phyloP scores from a whole-genome alignment of 176 grass and related monocot genomes.

The Dactylis glomerata region DNA sequence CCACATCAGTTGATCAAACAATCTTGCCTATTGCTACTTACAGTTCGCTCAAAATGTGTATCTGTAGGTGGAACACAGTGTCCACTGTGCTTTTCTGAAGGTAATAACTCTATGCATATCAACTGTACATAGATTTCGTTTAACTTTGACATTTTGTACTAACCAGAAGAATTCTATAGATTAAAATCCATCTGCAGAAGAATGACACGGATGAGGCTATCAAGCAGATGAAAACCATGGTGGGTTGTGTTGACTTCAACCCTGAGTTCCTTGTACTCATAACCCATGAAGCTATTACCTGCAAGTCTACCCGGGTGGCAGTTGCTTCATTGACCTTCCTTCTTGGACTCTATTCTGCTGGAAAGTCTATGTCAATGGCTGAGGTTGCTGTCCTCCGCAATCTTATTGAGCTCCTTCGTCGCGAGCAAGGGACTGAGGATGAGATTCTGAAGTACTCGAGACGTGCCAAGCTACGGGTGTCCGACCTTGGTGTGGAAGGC shows the following conservation, averaged over 20 bases:
- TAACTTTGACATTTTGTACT: conserved; percentile 37
- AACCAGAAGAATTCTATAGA: conserved; percentile 48
- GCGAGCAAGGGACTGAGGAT: conserved; percentile 49
- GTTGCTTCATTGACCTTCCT: conserved; percentile 60
- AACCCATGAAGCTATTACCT: conserved; percentile 75
- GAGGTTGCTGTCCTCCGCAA: conserved; percentile 73
- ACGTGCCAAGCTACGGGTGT: conserved; percentile 56
- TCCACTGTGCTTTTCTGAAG: conserved; percentile 84
- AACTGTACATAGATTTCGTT: conserved; percentile 1
- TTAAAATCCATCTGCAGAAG: conserved; percentile 85
- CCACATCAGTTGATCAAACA: conserved; percentile 1
- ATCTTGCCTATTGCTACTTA: conserved; percentile 24
- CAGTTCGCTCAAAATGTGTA: conserved; percentile 22
- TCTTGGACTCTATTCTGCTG: conserved; percentile 66
- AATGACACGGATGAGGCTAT: conserved; percentile 68
- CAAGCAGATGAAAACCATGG: conserved; percentile 69
- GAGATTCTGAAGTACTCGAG: conserved; percentile 83
- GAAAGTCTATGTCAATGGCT: conserved; percentile 65
- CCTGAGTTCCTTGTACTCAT: conserved; percentile 69
- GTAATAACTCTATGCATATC: conserved; percentile 32
- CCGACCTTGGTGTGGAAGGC: conserved; percentile 53
- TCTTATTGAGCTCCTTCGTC: conserved; percentile 68
- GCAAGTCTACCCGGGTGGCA: conserved; percentile 55
- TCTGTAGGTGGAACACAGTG: conserved; percentile 73
- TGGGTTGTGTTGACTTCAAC: conserved; percentile 74